These are phyloP conservation scores for Taphrina sp. DNA, from an alignment of 1,139 yeast species.

Conservation along the genomic window DNA sequence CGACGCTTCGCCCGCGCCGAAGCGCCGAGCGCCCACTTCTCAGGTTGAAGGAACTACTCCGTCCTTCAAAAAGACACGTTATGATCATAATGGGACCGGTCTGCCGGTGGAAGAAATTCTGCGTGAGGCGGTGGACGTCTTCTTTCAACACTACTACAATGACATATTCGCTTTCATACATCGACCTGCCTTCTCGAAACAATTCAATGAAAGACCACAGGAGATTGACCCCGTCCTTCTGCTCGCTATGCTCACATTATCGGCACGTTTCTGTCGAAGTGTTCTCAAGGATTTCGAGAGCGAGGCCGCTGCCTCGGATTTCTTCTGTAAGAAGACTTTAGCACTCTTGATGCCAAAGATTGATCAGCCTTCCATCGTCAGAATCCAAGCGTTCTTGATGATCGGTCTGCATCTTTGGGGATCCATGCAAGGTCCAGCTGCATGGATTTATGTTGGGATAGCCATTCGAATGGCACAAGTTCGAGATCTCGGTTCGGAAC, in stretches of 20 bases:
- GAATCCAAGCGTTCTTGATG: slow-evolving; percentile 27
- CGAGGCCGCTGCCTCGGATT: slow-evolving; percentile 29
- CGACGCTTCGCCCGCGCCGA: slow-evolving; percentile 23
- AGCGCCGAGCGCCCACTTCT: slow-evolving; percentile 22
- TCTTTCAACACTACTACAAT: slow-evolving; percentile 22
- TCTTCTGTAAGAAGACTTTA: slow-evolving; percentile 24
- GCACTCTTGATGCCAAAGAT: slow-evolving; percentile 28
- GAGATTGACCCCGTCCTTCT: slow-evolving; percentile 27
- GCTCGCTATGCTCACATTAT: slow-evolving; percentile 26
- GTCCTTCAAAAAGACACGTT: slow-evolving; percentile 22
- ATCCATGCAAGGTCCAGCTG: slow-evolving; percentile 27
- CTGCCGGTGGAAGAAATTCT: slow-evolving; percentile 22
- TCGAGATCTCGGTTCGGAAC: slow-evolving; percentile 27
- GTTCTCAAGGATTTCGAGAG: slow-evolving; percentile 24
- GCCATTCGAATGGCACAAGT: slow-evolving; percentile 31
- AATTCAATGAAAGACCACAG: slow-evolving; percentile 17
- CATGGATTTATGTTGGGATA: slow-evolving; percentile 29
- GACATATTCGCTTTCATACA: slow-evolving; percentile 28
- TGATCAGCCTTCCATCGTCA: slow-evolving; percentile 21
- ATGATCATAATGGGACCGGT: slow-evolving; percentile 15
- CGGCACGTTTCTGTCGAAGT: slow-evolving; percentile 25
- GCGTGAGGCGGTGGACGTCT: slow-evolving; percentile 25
- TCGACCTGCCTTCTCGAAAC: slow-evolving; percentile 21
- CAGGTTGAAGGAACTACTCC: slow-evolving; percentile 16
- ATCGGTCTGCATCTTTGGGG: slow-evolving; percentile 30